These are phyloP conservation scores for Plantago ovata DNA, from an alignment of 257 asterid species.

Conservation along the genomic window DNA sequence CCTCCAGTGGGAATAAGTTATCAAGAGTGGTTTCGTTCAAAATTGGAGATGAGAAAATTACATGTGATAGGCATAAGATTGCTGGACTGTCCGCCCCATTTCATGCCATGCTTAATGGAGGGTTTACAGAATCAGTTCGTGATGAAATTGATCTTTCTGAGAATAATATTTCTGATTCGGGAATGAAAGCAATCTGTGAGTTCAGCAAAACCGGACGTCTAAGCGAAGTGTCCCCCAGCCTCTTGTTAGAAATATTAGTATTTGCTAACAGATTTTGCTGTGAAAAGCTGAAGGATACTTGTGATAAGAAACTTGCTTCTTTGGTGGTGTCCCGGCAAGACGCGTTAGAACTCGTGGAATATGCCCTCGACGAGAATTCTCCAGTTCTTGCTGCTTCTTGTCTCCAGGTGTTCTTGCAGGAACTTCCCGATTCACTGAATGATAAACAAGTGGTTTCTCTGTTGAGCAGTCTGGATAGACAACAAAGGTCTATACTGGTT, in stretches of 20 bases:
- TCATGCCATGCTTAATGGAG: slow-evolving; percentile 88
- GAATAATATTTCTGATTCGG: slow-evolving; percentile 68
- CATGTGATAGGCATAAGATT: slow-evolving; percentile 67
- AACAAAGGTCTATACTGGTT: slow-evolving; percentile 62
- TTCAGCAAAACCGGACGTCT: slow-evolving; percentile 60
- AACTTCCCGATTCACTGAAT: slow-evolving; percentile 65
- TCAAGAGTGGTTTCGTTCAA: slow-evolving; percentile 49
- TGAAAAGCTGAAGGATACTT: slow-evolving; percentile 81
- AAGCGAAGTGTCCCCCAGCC: slow-evolving; percentile 47
- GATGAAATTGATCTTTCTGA: slow-evolving; percentile 85
- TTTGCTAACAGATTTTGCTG: slow-evolving; percentile 96
- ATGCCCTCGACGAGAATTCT: slow-evolving; percentile 79
- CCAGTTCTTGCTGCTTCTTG: slow-evolving; percentile 90
- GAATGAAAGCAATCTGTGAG: slow-evolving; percentile 56
- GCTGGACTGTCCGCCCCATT: slow-evolving; percentile 88
- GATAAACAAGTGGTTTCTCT: slow-evolving; percentile 67
- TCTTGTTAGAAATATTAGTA: slow-evolving; percentile 78
- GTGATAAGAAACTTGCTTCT: slow-evolving; percentile 84
- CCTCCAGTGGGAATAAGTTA: slow-evolving; percentile 16
- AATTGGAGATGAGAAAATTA: slow-evolving; percentile 69
- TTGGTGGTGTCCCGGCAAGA: slow-evolving; percentile 70
- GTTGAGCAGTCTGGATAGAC: slow-evolving; percentile 54
- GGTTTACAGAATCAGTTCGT: slow-evolving; percentile 68
- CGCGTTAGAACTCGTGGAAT: slow-evolving; percentile 84
- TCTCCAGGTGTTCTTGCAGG: slow-evolving; percentile 76